These are phyloP conservation scores for Diaporthe caulivora DNA, from an alignment of 2,329 filamentous ascomycete genomes.

Conservation along the genomic window DNA sequence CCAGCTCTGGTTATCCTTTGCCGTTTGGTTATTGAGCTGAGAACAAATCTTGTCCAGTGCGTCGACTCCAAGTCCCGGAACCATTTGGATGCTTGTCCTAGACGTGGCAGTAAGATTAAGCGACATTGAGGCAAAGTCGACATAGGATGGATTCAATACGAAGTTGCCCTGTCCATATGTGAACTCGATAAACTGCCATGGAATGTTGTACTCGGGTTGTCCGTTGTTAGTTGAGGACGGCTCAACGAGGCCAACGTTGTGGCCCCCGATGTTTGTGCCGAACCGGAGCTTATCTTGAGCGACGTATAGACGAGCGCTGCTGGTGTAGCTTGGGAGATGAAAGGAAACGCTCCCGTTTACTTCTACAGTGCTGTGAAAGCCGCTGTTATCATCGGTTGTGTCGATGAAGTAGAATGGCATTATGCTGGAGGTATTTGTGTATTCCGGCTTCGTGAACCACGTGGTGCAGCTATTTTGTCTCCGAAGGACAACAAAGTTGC, in stretches of 20 bases:
- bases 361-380: neutral
- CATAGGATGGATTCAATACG: slow-evolving; percentile 17
- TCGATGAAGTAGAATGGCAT: slow-evolving; percentile 13
- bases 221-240: slow-evolving; percentile 20
- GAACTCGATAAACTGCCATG: slow-evolving; percentile 33
- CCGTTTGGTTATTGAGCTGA: neutral
- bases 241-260: slow-evolving; percentile 12
- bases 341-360: neutral
- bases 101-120: slow-evolving; percentile 17
- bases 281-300: slow-evolving; percentile 15
- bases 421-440: neutral
- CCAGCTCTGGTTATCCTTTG: slow-evolving; percentile 18
- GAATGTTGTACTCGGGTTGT: slow-evolving; percentile 20
- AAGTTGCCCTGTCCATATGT: slow-evolving; percentile 5
- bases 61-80: slow-evolving; percentile 11
- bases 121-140: slow-evolving; percentile 28
- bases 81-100: neutral
- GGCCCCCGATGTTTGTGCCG: slow-evolving; percentile 20
- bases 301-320: slow-evolving; percentile 26
- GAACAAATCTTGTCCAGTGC: slow-evolving; percentile 7
- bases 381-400: neutral
- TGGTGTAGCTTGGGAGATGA: slow-evolving; percentile 13
- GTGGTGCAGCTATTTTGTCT: neutral
- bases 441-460: slow-evolving; percentile 19
- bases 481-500: slow-evolving; percentile 11